These are phyloP conservation scores for Penicillium verhagenii DNA, from an alignment of 495 filamentous ascomycete genomes.

Conservation along the genomic window DNA sequence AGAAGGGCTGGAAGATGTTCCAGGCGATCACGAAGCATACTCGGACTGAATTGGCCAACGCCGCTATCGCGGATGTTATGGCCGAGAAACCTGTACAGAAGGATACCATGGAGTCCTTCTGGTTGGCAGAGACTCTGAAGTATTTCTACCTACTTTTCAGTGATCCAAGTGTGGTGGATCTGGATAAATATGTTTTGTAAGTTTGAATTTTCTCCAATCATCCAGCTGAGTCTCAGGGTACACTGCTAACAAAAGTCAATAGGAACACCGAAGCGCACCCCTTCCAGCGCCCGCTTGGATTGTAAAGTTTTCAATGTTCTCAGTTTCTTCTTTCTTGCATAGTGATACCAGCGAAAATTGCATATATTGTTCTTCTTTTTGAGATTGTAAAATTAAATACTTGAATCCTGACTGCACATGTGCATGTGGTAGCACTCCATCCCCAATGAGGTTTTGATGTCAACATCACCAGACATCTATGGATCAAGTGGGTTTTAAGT, in stretches of 20 bases:
- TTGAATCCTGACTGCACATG: too few species aligned
- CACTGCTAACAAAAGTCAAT: neutral
- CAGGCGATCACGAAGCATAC: slow-evolving; percentile 67
- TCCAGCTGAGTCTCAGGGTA: neutral
- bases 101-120: slow-evolving; percentile 83
- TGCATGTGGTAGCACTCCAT: too few species aligned
- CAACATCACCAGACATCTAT: too few species aligned
- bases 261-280: slow-evolving; percentile 60
- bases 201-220: slow-evolving; percentile 18
- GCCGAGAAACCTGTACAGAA: slow-evolving; percentile 34
- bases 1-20: slow-evolving; percentile 91
- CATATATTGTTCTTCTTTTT: slow-evolving; percentile 14
- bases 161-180: slow-evolving; percentile 66
- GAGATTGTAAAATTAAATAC: neutral
- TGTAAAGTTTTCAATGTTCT: slow-evolving; percentile 4
- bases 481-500: too few species aligned
- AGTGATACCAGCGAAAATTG: slow-evolving; percentile 31
- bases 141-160: slow-evolving; percentile 94
- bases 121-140: slow-evolving; percentile 97
- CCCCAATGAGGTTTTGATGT: too few species aligned
- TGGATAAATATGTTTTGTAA: slow-evolving; percentile 83
- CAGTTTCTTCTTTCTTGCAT: slow-evolving; percentile 15
- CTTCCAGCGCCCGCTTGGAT: slow-evolving; percentile 43
- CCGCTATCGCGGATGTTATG: slow-evolving; percentile 75
- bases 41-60: slow-evolving; percentile 63